Base-by-base conservation (phyloP, 805 yeast species). In the Metschnikowia corniflorae region DNA sequence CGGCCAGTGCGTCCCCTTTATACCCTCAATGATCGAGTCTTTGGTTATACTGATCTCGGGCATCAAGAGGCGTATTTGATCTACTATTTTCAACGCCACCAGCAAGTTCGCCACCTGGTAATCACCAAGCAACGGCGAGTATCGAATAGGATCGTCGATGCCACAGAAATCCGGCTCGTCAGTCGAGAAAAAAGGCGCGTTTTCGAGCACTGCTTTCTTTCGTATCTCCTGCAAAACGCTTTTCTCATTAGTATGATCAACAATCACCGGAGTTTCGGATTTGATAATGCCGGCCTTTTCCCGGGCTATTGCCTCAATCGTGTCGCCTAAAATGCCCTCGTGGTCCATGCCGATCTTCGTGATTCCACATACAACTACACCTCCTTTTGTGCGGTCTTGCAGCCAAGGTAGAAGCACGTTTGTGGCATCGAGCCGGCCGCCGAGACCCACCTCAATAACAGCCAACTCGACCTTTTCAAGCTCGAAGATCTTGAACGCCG, bases 361-460 rank as follows among this genome's bases (percentile, higher is more conserved):
- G 28, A 93, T 82, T 1, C 82, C 95, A 7, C 88, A 75, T 6
- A 71, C 76, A 24, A 82, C 35, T 20, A 78, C 78, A 12, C 77
- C 71, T 4, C 50, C 47, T 9, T n/a, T 16, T 7, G 6, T 18
- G n/a, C 9, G 4, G 13, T 19, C 16, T 10, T 15, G 23, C 9
- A 16, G 4, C 7, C 39, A 18, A 5, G 42, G 44, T 8, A 49
- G 51, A 18, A 82, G 56, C 0, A 85, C 85, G 62, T 91, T 91
- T 0, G 98, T 91, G 1, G 97, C 86, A 60, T 91, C 98, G 9
- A 78, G 56, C 27, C 84, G 60, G 0, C 98, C 98, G 2, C 98
- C 98, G 6, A 93, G 64, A 0, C 98, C 98, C 4, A 88, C 97
- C 58, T 91, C 98, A n/a, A 91, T 60, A 1, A 91, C 77, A 0